These are phyloP conservation scores for Mychonastes homosphaera DNA, from an alignment of 139 green algal genomes.

Conservation along the genomic window DNA sequence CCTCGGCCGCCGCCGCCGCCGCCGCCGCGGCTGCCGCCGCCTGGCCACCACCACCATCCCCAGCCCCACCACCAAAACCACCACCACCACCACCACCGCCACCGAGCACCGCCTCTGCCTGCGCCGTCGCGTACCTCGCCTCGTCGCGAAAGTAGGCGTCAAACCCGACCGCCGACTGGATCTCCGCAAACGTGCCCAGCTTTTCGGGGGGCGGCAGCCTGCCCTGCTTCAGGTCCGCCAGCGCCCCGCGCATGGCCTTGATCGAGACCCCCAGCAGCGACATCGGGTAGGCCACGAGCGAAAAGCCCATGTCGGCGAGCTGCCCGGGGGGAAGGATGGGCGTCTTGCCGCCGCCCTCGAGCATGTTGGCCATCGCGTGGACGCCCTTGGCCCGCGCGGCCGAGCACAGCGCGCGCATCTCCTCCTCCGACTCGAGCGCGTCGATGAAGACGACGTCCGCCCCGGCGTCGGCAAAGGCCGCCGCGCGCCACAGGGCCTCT, in stretches of 20 bases:
- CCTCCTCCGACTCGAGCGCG: constrained; percentile 65
- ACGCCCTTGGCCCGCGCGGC: constrained; percentile 38
- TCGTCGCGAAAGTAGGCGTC: too few species aligned
- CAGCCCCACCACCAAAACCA: too few species aligned
- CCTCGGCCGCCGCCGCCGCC: not conserved
- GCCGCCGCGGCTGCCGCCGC: constrained; percentile 32
- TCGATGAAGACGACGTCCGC: constrained; percentile 95
- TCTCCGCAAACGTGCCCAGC: constrained; percentile 37
- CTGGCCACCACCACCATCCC: too few species aligned
- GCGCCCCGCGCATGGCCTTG: constrained; percentile 51
- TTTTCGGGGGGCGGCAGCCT: constrained; percentile 15
- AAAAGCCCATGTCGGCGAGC: constrained; percentile 79
- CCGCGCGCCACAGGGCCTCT: constrained; percentile 66
- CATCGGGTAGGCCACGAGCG: constrained; percentile 78
- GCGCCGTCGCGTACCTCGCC: too few species aligned
- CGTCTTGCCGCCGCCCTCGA: constrained; percentile 91
- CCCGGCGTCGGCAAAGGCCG: constrained; percentile 80
- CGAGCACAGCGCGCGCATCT: constrained; percentile 71
- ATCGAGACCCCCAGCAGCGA: constrained; percentile 70
- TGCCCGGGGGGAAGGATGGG: constrained; percentile 66
- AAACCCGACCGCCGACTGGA: constrained; percentile 65
- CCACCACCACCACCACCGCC: too few species aligned
- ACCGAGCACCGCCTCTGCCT: too few species aligned
- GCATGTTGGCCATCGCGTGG: constrained; percentile 79
- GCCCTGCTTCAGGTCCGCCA: constrained; percentile 29